Conservation (phyloP, 306 rosid species). For the Medicago ruthenica region DNA sequence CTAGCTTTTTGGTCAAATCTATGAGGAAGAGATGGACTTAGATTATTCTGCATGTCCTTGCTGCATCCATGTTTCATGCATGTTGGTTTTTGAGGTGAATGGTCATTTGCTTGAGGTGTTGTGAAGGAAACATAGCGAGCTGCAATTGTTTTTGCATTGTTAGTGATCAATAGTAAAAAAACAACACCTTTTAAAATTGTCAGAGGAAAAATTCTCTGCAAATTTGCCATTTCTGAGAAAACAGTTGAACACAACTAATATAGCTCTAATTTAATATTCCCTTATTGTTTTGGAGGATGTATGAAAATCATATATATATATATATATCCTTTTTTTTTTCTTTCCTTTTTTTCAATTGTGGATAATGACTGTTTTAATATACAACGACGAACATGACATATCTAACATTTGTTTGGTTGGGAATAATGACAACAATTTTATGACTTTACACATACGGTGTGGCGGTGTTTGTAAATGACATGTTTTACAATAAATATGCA, state of each 20-base stretch:
- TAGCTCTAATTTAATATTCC: neutral
- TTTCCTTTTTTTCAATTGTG: no score
- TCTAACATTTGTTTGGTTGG: no score
- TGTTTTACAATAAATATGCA: no score
- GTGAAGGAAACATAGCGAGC: neutral
- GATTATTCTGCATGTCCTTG: neutral
- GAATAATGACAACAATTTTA: no score
- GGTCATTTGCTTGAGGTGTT: neutral
- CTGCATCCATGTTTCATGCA: neutral
- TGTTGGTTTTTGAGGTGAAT: neutral
- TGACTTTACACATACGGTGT: no score
- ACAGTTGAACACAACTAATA: neutral
- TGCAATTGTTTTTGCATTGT: neutral
- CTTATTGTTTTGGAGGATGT: no score
- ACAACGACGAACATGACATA: no score
- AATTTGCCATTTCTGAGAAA: neutral
- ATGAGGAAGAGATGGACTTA: neutral
- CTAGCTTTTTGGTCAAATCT: neutral
- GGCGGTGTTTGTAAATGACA: no score
- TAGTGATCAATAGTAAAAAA: constrained; percentile 8
- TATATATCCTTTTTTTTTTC: no score
- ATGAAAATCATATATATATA: no score
- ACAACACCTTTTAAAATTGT: neutral
- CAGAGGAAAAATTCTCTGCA: neutral
- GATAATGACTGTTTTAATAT: no score